These are phyloP conservation scores for Claviceps sp. DNA, from an alignment of 2,329 filamentous ascomycete species.

Conservation along the genomic window DNA sequence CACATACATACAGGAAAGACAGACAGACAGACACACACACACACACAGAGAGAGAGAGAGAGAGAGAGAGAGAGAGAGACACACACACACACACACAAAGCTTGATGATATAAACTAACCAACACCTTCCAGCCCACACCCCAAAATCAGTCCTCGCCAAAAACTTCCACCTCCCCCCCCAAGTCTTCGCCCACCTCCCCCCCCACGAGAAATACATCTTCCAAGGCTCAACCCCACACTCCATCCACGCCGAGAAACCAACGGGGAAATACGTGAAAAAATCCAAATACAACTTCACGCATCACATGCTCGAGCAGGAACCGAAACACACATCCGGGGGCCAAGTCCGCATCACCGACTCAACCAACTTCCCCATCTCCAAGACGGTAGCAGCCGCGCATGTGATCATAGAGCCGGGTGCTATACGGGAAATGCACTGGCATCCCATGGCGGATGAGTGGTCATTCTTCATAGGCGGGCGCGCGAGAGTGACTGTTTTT, in stretches of 20 bases:
- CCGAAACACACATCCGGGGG: conserved; percentile 55
- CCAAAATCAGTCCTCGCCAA: conserved; percentile 59
- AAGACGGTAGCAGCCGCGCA: conserved; percentile 61
- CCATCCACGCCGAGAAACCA: conserved; percentile 53
- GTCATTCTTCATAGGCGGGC: conserved; percentile 64
- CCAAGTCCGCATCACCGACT: conserved; percentile 60
- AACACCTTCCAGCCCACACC: conserved; percentile 39
- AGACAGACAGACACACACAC: no score
- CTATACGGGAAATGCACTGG: conserved; percentile 72
- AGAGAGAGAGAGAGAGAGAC: no score
- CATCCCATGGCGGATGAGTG: conserved; percentile 69
- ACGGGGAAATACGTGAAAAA: conserved; percentile 48
- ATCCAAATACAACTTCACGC: conserved; percentile 55
- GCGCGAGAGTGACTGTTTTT: conserved; percentile 63
- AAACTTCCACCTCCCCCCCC: conserved; percentile 60
- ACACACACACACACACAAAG: no score
- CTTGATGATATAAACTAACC: neutral
- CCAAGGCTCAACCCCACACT: conserved; percentile 49
- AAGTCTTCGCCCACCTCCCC: conserved; percentile 57
- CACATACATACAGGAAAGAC: no score
- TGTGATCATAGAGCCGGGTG: conserved; percentile 56
- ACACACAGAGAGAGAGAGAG: no score
- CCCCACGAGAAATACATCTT: conserved; percentile 65
- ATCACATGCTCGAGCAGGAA: conserved; percentile 57
- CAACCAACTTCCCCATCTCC: conserved; percentile 62